These are phyloP conservation scores for Sphaerulina vaccinii DNA, from an alignment of 2,329 filamentous ascomycete genomes.

Conservation along the genomic window DNA sequence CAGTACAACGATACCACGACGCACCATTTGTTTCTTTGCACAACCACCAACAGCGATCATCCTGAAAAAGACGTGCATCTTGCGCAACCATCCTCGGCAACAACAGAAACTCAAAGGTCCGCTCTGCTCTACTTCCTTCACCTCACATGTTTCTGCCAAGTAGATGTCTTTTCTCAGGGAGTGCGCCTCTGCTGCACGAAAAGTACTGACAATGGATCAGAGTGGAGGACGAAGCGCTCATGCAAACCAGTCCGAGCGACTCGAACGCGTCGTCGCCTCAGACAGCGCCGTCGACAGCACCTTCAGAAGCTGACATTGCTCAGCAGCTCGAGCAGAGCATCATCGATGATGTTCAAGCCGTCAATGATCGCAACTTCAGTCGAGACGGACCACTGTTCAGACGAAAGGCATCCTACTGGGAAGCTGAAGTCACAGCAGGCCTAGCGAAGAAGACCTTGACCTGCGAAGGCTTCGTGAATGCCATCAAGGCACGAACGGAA, in stretches of 20 bases:
- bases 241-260: conserved; percentile 8
- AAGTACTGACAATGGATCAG: conserved; percentile 1
- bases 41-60: too few species aligned
- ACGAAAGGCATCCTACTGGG: conserved; percentile 18
- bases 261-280: not conserved
- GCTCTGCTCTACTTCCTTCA: not conserved
- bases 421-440: conserved; percentile 8
- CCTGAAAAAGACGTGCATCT: not conserved
- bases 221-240: not conserved
- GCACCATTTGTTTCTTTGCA: too few species aligned
- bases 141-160: not conserved
- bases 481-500: conserved; percentile 3
- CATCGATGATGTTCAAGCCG: conserved; percentile 15
- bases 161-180: too few species aligned
- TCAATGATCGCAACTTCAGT: conserved; percentile 14
- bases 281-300: not conserved
- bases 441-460: conserved; percentile 9
- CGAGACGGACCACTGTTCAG: conserved; percentile 9
- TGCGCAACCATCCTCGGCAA: not conserved
- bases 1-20: too few species aligned
- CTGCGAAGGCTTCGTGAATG: conserved; percentile 12
- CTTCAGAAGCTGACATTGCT: conserved; percentile 2
- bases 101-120: not conserved
- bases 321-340: conserved; percentile 13
- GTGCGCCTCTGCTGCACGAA: not conserved